Evolutionary conservation across 345 rosid species (phyloP).

Genomic region (Populus alba): DNA sequence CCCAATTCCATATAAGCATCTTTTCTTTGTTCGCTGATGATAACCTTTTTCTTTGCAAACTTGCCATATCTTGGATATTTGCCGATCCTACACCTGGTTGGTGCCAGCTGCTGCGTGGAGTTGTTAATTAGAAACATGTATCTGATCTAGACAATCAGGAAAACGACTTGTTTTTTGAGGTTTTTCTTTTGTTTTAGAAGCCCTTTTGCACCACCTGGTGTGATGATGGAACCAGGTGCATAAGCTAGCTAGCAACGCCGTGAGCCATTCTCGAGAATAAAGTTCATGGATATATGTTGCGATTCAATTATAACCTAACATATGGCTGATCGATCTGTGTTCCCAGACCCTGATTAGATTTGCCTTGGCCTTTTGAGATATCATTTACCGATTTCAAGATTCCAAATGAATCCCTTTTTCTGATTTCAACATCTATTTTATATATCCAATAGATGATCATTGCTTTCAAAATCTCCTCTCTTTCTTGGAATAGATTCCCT

Average conservation of each 20-base stretch:
- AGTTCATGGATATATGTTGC: slow-evolving; percentile 1
- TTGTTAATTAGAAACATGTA: background rate
- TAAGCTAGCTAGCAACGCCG: background rate
- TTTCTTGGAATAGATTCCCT: slow-evolving; percentile 27
- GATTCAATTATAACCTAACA: background rate
- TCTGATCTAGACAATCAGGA: slow-evolving; percentile 18
- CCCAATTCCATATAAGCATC: slow-evolving; percentile 29
- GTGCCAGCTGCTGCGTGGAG: slow-evolving; percentile 32
- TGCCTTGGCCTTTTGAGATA: slow-evolving; percentile 33
- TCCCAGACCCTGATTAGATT: slow-evolving; percentile 27
- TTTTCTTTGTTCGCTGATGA: slow-evolving; percentile 20
- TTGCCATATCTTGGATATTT: slow-evolving; percentile 35
- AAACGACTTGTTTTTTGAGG: slow-evolving; percentile 22
- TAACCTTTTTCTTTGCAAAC: slow-evolving; percentile 24
- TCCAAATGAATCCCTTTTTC: slow-evolving; percentile 6
- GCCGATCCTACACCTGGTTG: slow-evolving; percentile 26
- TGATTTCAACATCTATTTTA: background rate
- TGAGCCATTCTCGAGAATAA: background rate
- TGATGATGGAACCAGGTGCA: slow-evolving; percentile 34
- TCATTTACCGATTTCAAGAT: slow-evolving; percentile 18
- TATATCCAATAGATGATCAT: background rate
- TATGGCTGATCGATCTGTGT: background rate
- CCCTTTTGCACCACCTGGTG: slow-evolving; percentile 18
- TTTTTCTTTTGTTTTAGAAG: background rate
- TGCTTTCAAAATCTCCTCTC: background rate